Base-by-base conservation (phyloP, 352 stramenopile genomes). In the Phytophthora tentaculata region DNA sequence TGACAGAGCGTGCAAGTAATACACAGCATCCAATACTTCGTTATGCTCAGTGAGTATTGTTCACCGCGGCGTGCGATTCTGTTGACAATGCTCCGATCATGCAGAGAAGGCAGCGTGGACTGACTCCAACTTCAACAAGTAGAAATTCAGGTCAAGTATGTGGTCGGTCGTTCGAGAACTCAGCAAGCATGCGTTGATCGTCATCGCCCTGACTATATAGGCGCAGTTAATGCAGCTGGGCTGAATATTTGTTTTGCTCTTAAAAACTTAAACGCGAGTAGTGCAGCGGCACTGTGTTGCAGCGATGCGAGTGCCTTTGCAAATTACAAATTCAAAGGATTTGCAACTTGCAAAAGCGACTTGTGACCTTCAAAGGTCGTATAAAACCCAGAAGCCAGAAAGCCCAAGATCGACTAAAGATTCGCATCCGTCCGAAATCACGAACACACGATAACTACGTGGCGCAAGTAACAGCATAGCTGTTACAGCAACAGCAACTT, bases 121-220 rank as follows among this genome's bases (percentile, higher is more conserved):
- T n/a, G 63, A 56, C 63, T 66, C 56, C 56, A 70, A 51, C 63
- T 70, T 70, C 63, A 71, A 71, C 56, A n/a, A 43, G 35, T 43
- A n/a, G 14, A n/a, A 13, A 9, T 37, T 43, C 35, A 12, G 14
- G n/a, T 43, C 35, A n/a, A 43, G 35, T 43, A 66, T 66, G 63
- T 37, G 28, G 44, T 45, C 43, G n/a, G 44, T 17, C 20, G 20
- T 9, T n/a, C 44, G 19, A n/a, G n/a, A 45, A 16, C 39, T 20
- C 16, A 48, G 41, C 9, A 43, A 43, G 35, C 35, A 43, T 43
- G 35, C 14, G 14, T n/a, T 19, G 35, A 43, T 43, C 35, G 35
- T 43, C 35, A 43, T 9, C 35, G 35, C 35, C 13, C 35, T n/a
- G 35, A 39, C 9, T 9, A 14, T 5, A 16, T 39, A 14, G 29